These are phyloP conservation scores for Protomyces macrosporus DNA, from an alignment of 1,139 yeast genomes.

Conservation along the genomic window DNA sequence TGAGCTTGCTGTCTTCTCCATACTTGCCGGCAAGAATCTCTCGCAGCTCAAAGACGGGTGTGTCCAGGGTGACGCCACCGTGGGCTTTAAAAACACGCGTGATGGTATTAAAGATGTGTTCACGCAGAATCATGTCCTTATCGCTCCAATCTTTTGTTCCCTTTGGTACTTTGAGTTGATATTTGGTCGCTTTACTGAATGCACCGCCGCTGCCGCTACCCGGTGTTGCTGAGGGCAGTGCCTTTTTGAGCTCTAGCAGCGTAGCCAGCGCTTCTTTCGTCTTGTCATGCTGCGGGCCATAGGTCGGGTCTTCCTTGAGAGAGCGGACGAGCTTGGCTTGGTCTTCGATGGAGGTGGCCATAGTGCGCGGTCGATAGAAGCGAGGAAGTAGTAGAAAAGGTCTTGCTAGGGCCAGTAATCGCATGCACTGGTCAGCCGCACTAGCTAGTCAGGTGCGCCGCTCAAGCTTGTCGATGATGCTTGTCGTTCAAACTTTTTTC, in stretches of 20 bases:
- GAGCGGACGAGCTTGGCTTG: conserved; percentile 13
- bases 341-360: conserved; percentile 13
- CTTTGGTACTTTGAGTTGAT: conserved; percentile 15
- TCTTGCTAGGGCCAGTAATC: not conserved
- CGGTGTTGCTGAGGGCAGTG: not conserved
- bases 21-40: conserved; percentile 94
- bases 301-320: conserved; percentile 13
- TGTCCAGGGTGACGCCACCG: conserved; percentile 96
- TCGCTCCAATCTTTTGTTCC: conserved; percentile 82
- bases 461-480: not conserved
- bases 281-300: conserved; percentile 19
- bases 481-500: not conserved
- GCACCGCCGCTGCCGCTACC: not conserved
- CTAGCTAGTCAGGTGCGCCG: too few species aligned
- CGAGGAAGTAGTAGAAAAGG: not conserved
- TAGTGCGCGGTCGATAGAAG: not conserved
- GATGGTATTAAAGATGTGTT: conserved; percentile 70
- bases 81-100: conserved; percentile 79
- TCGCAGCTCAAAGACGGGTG: conserved; percentile 93
- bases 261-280: conserved; percentile 13
- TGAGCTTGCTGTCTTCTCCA: conserved; percentile 95
- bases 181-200: not conserved
- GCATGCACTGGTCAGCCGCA: not conserved
- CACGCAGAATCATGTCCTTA: conserved; percentile 91
- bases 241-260: conserved; percentile 4